Evolutionary conservation across 768 basidiomycete species (phyloP).

Genomic region (Dioszegia hungarica): DNA sequence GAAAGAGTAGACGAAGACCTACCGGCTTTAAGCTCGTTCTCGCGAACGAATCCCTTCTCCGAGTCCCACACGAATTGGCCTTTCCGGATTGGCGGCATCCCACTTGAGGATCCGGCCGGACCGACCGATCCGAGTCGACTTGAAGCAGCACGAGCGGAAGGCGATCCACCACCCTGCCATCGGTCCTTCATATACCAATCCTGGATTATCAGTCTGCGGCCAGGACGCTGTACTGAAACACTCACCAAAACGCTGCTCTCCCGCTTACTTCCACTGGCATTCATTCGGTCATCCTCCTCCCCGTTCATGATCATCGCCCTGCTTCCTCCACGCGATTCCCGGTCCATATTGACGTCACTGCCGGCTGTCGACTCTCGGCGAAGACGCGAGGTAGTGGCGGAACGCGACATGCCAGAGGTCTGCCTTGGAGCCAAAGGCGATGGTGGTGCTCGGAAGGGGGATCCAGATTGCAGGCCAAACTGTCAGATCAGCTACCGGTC

Average conservation of each 20-base stretch:
- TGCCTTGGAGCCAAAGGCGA: slow-evolving; percentile 18
- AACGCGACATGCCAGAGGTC: slow-evolving; percentile 23
- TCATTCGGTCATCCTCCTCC: slow-evolving; percentile 26
- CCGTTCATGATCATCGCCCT: slow-evolving; percentile 16
- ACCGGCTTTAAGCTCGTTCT: slow-evolving; percentile 31
- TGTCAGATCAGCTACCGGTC: neutral
- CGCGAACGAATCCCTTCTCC: slow-evolving; percentile 38
- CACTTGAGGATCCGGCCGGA: slow-evolving; percentile 17
- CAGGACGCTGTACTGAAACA: neutral
- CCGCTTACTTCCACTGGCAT: slow-evolving; percentile 23
- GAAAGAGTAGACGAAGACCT: too few species aligned
- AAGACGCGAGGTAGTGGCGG: slow-evolving; percentile 30
- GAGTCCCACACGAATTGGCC: slow-evolving; percentile 41
- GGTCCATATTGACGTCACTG: slow-evolving; percentile 31
- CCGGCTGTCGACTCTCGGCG: slow-evolving; percentile 19
- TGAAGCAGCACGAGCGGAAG: slow-evolving; percentile 23
- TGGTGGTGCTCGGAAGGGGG: slow-evolving; percentile 32
- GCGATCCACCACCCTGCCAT: slow-evolving; percentile 29
- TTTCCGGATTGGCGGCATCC: slow-evolving; percentile 26
- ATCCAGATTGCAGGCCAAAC: slow-evolving; percentile 26
- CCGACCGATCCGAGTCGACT: slow-evolving; percentile 20
- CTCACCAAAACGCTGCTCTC: slow-evolving; percentile 31
- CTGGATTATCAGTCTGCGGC: slow-evolving; percentile 7
- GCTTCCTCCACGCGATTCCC: slow-evolving; percentile 16
- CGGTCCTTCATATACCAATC: slow-evolving; percentile 42